These are phyloP conservation scores for Sphaerosporella brunnea DNA, from an alignment of 495 filamentous ascomycete genomes.

Conservation along the genomic window DNA sequence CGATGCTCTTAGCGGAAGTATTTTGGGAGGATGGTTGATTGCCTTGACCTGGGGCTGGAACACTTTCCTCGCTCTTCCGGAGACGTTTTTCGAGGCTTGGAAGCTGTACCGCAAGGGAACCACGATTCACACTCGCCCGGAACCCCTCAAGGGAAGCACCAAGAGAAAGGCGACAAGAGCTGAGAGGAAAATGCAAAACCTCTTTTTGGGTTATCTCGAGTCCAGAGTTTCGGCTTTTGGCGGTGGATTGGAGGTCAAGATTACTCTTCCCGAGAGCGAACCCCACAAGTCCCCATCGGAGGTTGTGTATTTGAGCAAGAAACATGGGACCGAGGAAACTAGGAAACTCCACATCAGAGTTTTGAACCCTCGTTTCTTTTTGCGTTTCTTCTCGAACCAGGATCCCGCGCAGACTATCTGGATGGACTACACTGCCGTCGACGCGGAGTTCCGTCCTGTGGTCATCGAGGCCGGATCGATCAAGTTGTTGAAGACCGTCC, in stretches of 20 bases:
- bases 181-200: constrained; percentile 21
- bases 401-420: constrained; percentile 23
- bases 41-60: constrained; percentile 23
- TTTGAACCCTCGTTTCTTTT: constrained; percentile 22
- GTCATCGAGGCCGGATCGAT: constrained; percentile 16
- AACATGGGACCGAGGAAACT: not conserved
- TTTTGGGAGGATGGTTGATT: constrained; percentile 16
- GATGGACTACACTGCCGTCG: constrained; percentile 18
- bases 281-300: not conserved
- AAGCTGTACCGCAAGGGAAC: constrained; percentile 23
- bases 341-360: not conserved
- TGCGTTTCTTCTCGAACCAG: constrained; percentile 22
- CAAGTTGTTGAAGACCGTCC: constrained; percentile 12
- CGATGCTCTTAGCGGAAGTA: constrained; percentile 19
- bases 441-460: constrained; percentile 14
- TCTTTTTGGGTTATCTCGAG: constrained; percentile 21
- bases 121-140: constrained; percentile 22
- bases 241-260: constrained; percentile 14
- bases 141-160: constrained; percentile 17
- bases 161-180: constrained; percentile 20
- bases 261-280: constrained; percentile 17
- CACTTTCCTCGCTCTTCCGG: constrained; percentile 21
- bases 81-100: constrained; percentile 25
- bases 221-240: constrained; percentile 15
- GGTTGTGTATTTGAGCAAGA: not conserved